Conservation (phyloP, 2,329 filamentous ascomycete species). For the Lecanicillium sp. region DNA sequence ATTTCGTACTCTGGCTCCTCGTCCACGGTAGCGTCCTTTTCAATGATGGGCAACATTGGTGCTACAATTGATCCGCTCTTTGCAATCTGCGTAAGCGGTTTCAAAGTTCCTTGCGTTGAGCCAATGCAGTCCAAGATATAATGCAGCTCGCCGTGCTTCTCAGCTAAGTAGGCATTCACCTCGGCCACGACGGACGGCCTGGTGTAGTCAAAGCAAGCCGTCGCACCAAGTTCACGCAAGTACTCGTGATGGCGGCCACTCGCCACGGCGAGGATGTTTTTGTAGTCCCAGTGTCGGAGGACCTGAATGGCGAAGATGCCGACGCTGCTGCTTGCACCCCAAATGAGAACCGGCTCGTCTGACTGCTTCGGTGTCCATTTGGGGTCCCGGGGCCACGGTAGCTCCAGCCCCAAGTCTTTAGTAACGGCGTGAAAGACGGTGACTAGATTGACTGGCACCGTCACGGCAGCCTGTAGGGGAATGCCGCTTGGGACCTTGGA, state of each 20-base stretch:
- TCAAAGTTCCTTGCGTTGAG: slow-evolving; percentile 36
- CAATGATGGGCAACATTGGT: slow-evolving; percentile 51
- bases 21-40: slow-evolving; percentile 40
- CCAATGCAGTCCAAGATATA: slow-evolving; percentile 51
- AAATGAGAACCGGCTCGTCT: slow-evolving; percentile 36
- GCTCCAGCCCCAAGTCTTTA: slow-evolving; percentile 40
- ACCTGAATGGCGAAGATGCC: slow-evolving; percentile 44
- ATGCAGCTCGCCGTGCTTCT: slow-evolving; percentile 23
- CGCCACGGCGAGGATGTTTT: slow-evolving; percentile 39
- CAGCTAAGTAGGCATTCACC: slow-evolving; percentile 19
- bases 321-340: slow-evolving; percentile 46
- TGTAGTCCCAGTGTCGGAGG: slow-evolving; percentile 44
- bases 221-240: slow-evolving; percentile 35
- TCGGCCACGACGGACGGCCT: slow-evolving; percentile 25
- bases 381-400: slow-evolving; percentile 49
- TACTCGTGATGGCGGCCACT: slow-evolving; percentile 36
- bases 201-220: slow-evolving; percentile 39
- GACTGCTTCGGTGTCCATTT: slow-evolving; percentile 27
- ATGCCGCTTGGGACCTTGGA: slow-evolving; percentile 35
- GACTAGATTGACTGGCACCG: slow-evolving; percentile 49
- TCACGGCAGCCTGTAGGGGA: slow-evolving; percentile 38
- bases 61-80: slow-evolving; percentile 43
- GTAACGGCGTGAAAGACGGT: slow-evolving; percentile 49
- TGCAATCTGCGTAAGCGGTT: slow-evolving; percentile 43
- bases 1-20: slow-evolving; percentile 45